Base-by-base conservation (phyloP, 305 asterid species). In the Nicotiana rustica region DNA sequence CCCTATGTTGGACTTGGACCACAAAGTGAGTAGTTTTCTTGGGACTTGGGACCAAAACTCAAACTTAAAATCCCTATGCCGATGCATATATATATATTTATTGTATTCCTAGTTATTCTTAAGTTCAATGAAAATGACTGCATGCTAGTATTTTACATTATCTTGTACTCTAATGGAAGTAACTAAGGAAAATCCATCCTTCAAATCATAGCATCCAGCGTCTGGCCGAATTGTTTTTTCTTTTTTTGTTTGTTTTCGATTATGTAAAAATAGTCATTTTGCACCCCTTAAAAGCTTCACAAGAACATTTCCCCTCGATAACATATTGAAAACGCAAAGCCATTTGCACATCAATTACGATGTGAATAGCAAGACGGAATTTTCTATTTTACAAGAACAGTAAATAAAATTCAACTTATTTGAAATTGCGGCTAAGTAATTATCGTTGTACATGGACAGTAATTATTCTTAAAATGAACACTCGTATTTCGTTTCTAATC, bases 61-160 rank as follows among this genome's bases (percentile, higher is more conserved):
- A 67, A 76, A 81, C 61, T 84, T 80, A 75, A 14, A 66, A 84
- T 84, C 82, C 80, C 41, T 31, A 81, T 29, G 77, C 65, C 44
- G 8, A 31, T 47, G 21, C 64, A 61, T 66, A 31, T n/a, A 61
- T 66, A 31, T n/a, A 21, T 68, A 13, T 12, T 68, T n/a, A 70
- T 36, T 38, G 10, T 36, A 36, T n/a, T 69, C 77, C 56, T 36
- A n/a, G 69, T 10, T 64, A 25, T 62, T 25, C 12, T 31, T 14
- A 31, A 14, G 5, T 13, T 66, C 33, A 66, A 12, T 29, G 47
- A 31, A 31, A 66, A 29, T 31, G 44, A 29, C 70, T 5, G n/a
- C 44, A 36, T 36, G 44, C 70, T 21, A 21, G 4, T 56, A 17
- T 56, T 56, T 56, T 14, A 56, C 62, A 56, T 5, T 5, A 56